Percentiles rank a stretch among this genome's conserved stretches.
These are phyloP conservation scores for Meripilus lineatus DNA, from an alignment of 1,284 basidiomycete genomes.

Conservation along the genomic window DNA sequence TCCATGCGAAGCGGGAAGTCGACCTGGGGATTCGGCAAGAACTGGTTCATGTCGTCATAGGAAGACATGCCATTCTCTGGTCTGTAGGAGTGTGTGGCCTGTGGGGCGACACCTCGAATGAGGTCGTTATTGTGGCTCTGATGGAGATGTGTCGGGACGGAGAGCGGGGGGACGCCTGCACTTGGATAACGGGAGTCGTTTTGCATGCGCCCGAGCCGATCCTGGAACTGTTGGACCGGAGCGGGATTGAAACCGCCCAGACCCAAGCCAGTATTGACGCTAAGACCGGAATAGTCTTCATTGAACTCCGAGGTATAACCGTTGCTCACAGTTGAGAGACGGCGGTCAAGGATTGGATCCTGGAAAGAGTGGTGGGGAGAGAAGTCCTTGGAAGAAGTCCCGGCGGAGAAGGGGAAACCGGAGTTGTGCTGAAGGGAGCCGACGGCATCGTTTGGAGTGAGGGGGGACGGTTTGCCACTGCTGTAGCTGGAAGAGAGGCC, in stretches of 20 bases:
- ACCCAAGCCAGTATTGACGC: conserved; percentile 39
- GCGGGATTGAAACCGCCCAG: conserved; percentile 35
- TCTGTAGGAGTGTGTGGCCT: conserved; percentile 56
- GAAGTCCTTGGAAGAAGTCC: conserved; percentile 51
- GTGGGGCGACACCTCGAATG: conserved; percentile 60
- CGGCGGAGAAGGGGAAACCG: conserved; percentile 42
- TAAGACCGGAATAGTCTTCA: conserved; percentile 54
- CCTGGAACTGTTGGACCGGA: conserved; percentile 49
- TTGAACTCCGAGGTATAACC: conserved; percentile 51
- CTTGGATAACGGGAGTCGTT: conserved; percentile 33
- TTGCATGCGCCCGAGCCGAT: conserved; percentile 44
- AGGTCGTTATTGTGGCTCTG: conserved; percentile 43
- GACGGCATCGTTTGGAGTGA: conserved; percentile 63
- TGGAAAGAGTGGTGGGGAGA: conserved; percentile 40
- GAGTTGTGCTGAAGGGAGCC: conserved; percentile 48
- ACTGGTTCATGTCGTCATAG: conserved; percentile 55
- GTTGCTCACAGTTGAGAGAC: conserved; percentile 40
- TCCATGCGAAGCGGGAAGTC: conserved; percentile 59
- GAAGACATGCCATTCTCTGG: conserved; percentile 40
- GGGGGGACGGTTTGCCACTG: conserved; percentile 69
- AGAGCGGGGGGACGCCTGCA: conserved; percentile 32
- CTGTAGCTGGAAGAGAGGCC: conserved; percentile 56
- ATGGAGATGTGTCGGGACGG: conserved; percentile 38
- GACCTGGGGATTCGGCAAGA: conserved; percentile 43
- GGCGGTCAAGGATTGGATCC: conserved; percentile 55